These are phyloP conservation scores for Agarophyton chilense DNA, from an alignment of 23 red algal genomes.

Conservation along the genomic window DNA sequence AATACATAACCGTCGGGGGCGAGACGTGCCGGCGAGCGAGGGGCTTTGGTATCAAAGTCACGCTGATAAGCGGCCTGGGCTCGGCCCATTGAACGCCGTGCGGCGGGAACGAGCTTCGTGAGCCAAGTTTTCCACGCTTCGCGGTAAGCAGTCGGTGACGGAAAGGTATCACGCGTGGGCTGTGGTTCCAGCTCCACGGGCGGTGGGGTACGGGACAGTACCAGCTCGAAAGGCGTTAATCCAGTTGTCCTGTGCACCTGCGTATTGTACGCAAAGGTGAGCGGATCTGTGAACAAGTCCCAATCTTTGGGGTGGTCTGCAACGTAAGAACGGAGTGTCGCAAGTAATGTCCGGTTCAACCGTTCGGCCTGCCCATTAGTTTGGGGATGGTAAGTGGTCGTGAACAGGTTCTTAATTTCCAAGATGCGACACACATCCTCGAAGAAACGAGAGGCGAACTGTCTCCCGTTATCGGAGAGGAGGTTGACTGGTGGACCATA, in stretches of 20 bases:
- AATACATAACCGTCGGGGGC: not conserved
- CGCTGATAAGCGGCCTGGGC: not conserved
- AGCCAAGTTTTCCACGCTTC: not conserved
- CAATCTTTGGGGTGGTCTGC: not conserved
- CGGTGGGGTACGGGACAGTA: constrained; percentile 10
- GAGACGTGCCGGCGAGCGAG: no score
- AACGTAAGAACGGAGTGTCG: not conserved
- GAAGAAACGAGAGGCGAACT: no score
- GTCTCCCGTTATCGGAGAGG: no score
- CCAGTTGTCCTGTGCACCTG: not conserved
- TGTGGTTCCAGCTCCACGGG: not conserved
- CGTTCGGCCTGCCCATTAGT: constrained; percentile 6
- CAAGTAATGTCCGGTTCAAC: not conserved
- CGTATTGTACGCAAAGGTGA: no score
- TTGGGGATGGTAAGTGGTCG: constrained; percentile 1
- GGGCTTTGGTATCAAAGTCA: not conserved
- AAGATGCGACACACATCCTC: no score
- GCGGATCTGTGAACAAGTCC: no score
- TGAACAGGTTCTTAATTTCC: not conserved
- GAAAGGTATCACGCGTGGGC: not conserved
- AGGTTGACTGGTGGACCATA: no score
- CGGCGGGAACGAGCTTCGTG: not conserved
- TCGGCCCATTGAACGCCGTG: not conserved
- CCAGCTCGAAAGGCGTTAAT: constrained; percentile 23
- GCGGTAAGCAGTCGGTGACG: not conserved